Conservation (phyloP, 1,284 basidiomycete species). For the Fistulinella cinereoalba region DNA sequence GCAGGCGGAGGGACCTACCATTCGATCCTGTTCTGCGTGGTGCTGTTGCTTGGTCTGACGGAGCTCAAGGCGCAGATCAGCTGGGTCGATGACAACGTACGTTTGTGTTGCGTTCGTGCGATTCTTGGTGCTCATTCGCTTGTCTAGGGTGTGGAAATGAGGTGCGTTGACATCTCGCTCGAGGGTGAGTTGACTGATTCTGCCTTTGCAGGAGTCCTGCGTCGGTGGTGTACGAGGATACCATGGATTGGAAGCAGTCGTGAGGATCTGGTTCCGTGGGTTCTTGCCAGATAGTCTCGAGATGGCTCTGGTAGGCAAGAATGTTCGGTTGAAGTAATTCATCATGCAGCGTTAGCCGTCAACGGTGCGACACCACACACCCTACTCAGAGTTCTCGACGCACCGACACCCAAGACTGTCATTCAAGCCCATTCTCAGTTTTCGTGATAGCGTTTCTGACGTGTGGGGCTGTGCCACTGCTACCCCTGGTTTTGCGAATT, state of each 20-base stretch:
- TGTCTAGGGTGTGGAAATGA: conserved; percentile 27
- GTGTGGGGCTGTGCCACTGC: too few relatives aligned
- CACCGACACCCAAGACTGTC: too few relatives aligned
- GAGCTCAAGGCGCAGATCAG: conserved; percentile 45
- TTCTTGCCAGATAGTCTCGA: too few relatives aligned
- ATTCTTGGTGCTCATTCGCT: not conserved
- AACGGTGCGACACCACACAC: too few relatives aligned
- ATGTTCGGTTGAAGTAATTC: too few relatives aligned
- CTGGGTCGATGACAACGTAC: conserved; percentile 39
- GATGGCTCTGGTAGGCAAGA: too few relatives aligned
- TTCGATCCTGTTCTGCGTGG: conserved; percentile 34
- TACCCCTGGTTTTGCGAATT: too few relatives aligned
- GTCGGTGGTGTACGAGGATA: conserved; percentile 37
- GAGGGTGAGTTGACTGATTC: not conserved
- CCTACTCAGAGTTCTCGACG: too few relatives aligned
- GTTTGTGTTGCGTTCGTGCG: not conserved
- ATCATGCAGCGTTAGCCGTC: too few relatives aligned
- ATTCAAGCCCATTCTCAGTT: too few relatives aligned
- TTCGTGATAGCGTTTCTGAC: too few relatives aligned
- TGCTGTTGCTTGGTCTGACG: conserved; percentile 42
- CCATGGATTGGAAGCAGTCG: conserved; percentile 2
- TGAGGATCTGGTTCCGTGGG: conserved; percentile 5
- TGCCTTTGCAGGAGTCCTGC: conserved; percentile 34
- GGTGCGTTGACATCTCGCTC: conserved; percentile 15
- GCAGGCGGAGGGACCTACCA: conserved; percentile 31